phyloP scores from a whole-genome alignment of 2,329 filamentous ascomycete genomes.

The Lanzia echinophila region DNA sequence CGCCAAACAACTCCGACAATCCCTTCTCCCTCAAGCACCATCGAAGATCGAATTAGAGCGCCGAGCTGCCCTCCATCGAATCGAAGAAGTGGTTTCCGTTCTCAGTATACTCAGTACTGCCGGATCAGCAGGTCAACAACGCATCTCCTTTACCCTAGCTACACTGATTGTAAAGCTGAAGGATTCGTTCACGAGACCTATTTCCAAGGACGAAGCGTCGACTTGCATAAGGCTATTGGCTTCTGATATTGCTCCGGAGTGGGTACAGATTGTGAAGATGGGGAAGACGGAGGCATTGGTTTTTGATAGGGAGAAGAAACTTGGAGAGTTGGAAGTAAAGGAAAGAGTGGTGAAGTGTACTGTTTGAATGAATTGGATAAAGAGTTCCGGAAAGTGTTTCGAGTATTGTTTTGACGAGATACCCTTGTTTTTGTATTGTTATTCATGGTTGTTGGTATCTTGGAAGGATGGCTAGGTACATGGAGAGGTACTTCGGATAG shows the following conservation, averaged over 20 bases:
- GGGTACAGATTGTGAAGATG: conserved; percentile 42
- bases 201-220: conserved; percentile 41
- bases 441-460: not conserved
- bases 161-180: conserved; percentile 57
- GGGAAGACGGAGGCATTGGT: conserved; percentile 40
- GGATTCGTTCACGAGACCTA: conserved; percentile 51
- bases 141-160: conserved; percentile 60
- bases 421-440: conserved; percentile 3
- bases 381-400: no score
- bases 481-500: not conserved
- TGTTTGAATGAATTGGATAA: conserved; percentile 4
- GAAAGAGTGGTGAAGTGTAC: conserved; percentile 22
- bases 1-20: conserved; percentile 55
- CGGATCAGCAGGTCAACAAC: conserved; percentile 44
- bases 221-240: conserved; percentile 41
- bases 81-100: conserved; percentile 61
- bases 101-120: conserved; percentile 57
- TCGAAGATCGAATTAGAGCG: conserved; percentile 52
- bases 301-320: conserved; percentile 33
- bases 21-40: conserved; percentile 38
- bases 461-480: not conserved
- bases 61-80: conserved; percentile 58
- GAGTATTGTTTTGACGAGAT: not conserved
- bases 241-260: conserved; percentile 40
- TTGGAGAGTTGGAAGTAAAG: conserved; percentile 22